Evolutionary conservation across 371 early-diverging fungal species (phyloP), one percentile per base, ranked within the genome.

Genomic region (Funneliformis caledonium): DNA sequence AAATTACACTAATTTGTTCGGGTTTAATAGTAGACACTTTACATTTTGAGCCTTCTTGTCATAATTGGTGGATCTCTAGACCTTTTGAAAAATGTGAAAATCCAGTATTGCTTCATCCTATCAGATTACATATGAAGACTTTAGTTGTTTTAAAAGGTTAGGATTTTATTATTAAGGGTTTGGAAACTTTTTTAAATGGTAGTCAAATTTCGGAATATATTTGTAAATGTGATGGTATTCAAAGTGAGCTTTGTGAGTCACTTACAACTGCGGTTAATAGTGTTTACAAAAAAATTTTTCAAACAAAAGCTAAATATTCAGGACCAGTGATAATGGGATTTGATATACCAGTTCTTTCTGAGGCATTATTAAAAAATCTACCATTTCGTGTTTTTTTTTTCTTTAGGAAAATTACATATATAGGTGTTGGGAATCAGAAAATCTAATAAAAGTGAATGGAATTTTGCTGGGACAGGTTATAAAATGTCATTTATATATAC

Each of bases 251-350:
- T 3, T 61, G 61, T 61, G 4, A 61, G 2, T 33, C 65, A 65
- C 65, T 37, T 33, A 65, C 65, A 1, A 10, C 12, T 65, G 65
- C 65, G 9, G 14, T 65, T 65, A 33, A 37, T 65, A 65, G 33
- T 7, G 4, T 65, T 26, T 65, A 65, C 31, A 22, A 65, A 65
- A 33, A 37, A 33, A 65, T 65, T 33, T 65, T 65, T 65, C 12
- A 65, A 26, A 65, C 22, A 65, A 37, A 65, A 26, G 31, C 65
- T 7, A 65, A 65, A 65, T 65, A 33, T 65, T 65, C 37, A 33
- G 65, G 37, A 2, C 5, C 37, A 7, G 37, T 2, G 9, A 33
- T 33, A 65, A 33, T 65, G 22, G 65, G 37, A 1, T 65, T 65
- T 33, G 65, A 65, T 37, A 65, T 33, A 5, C 65, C 37, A 26